A percentile compares a stretch with the other conserved stretches of the same genome.
Conservation (phyloP, 768 basidiomycete genomes). For the Tephrocybe sp. region DNA sequence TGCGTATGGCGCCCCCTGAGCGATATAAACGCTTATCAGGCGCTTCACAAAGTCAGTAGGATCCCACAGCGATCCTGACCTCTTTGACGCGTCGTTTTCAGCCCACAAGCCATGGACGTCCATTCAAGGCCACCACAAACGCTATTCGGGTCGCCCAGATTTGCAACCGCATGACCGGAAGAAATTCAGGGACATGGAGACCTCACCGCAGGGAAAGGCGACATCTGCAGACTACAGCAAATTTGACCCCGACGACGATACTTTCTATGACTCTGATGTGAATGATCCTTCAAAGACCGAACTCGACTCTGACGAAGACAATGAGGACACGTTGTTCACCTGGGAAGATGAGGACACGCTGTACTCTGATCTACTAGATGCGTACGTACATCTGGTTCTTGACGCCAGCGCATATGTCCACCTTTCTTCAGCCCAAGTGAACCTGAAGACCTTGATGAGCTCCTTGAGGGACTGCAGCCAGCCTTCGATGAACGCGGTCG, state of each 20-base stretch:
- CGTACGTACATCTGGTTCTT: constrained; percentile 21
- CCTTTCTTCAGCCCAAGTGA: constrained; percentile 21
- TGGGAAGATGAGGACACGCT: constrained; percentile 56
- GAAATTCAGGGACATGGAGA: constrained; percentile 1
- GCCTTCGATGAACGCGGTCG: constrained; percentile 39
- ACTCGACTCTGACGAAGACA: constrained; percentile 20
- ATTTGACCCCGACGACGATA: constrained; percentile 16
- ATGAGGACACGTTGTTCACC: constrained; percentile 31
- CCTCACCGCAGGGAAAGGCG: neutral
- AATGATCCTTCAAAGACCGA: constrained; percentile 7
- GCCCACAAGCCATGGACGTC: constrained; percentile 6
- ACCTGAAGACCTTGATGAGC: constrained; percentile 27
- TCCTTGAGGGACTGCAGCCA: constrained; percentile 38
- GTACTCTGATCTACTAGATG: constrained; percentile 45
- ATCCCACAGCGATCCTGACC: neutral
- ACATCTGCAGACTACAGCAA: neutral
- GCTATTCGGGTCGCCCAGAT: neutral
- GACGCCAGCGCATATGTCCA: constrained; percentile 11
- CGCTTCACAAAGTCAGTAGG: neutral
- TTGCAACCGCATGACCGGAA: neutral
- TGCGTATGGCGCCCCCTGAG: constrained; percentile 7
- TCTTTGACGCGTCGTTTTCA: constrained; percentile 6
- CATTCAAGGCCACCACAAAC: neutral
- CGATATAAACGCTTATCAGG: constrained; percentile 4
- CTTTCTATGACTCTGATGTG: constrained; percentile 9